Evolutionary conservation across 2,329 filamentous ascomycete species (phyloP), one percentile per base, ranked within the genome.

Genomic region (Nemania sp.): DNA sequence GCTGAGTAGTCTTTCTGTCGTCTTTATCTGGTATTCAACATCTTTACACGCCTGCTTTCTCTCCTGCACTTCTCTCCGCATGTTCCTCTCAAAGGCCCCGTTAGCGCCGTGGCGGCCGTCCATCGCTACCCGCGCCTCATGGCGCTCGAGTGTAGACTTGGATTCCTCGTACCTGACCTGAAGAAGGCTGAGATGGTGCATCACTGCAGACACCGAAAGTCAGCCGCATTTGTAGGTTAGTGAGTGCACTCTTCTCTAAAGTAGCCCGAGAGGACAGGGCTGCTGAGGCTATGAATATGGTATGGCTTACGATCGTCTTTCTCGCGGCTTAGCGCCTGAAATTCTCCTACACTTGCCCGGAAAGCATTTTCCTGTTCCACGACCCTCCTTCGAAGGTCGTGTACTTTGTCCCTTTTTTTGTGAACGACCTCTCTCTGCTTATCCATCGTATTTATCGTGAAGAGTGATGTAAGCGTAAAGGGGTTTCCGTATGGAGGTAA

Each of bases 11-110:
- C 47, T 47, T 5, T 35, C 52, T 18, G 49, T 10, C 1, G 26
- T 27, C 13, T 27, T 56, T 11, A 62, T 27, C 38, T 24, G 26
- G 13, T n/a, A 38, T 27, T 55, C 20, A n/a, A 20, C 38, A 7
- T 56, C 41, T 20, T 49, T 35, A 38, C 41, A 38, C 8, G 15
- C 18, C 8, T 24, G 13, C 51, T n/a, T 15, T 15, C 20, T 26
- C 2, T 24, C 15, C 18, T 62, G 41, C 5, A 55, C n/a, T 1
- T 49, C 60, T 6, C 27, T 26, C n/a, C 41, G 52, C 3, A 26
- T 20, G 13, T 62, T 49, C 52, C 22, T 45, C 60, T 62, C 60
- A 38, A 47, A 62, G 11, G 22, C 15, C 8, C 52, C 52, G 60
- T 49, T 54, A 7, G 13, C 59, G 24, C 59, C 49, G 1, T 26